A percentile compares a stretch with the other conserved stretches of the same genome.
Conservation (phyloP, 2,329 filamentous ascomycete species). For the Acephala macrosclerotiorum region DNA sequence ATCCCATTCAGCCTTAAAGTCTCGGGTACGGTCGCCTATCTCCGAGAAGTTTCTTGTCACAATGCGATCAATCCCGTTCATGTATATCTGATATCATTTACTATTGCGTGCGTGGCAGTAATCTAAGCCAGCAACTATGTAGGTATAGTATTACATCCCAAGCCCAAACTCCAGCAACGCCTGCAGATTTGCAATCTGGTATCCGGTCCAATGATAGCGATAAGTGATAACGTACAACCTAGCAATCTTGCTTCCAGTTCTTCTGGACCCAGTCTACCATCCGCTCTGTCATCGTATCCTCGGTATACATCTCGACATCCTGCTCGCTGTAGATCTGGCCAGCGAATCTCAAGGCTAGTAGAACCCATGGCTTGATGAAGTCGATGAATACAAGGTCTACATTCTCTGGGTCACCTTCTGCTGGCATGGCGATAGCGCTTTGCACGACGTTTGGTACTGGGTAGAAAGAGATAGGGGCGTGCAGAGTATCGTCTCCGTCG, state of each 20-base stretch:
- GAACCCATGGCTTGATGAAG: slow-evolving; percentile 84
- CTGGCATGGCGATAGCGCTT: slow-evolving; percentile 68
- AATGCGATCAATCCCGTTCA: not conserved
- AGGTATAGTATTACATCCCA: not conserved
- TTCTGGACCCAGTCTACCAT: slow-evolving; percentile 64
- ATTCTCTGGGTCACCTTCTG: slow-evolving; percentile 62
- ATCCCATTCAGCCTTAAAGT: no score
- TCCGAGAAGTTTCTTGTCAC: not conserved
- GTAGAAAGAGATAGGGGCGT: slow-evolving; percentile 77
- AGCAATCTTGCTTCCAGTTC: slow-evolving; percentile 57
- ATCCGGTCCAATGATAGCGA: not conserved
- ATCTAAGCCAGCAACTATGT: not conserved
- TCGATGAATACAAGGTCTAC: slow-evolving; percentile 93
- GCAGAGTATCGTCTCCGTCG: slow-evolving; percentile 91
- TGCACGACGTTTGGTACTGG: slow-evolving; percentile 85
- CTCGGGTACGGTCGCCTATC: not conserved
- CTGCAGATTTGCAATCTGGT: not conserved
- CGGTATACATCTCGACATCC: slow-evolving; percentile 58
- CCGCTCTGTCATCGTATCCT: slow-evolving; percentile 62
- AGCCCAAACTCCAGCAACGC: not conserved
- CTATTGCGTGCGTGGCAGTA: no score
- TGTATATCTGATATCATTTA: no score
- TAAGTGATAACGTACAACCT: slow-evolving; percentile 14
- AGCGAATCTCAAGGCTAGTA: slow-evolving; percentile 73
- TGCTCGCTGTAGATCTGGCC: slow-evolving; percentile 57